These are phyloP conservation scores for Pythium rishiriense DNA, from an alignment of 352 stramenopile genomes.

Conservation along the genomic window DNA sequence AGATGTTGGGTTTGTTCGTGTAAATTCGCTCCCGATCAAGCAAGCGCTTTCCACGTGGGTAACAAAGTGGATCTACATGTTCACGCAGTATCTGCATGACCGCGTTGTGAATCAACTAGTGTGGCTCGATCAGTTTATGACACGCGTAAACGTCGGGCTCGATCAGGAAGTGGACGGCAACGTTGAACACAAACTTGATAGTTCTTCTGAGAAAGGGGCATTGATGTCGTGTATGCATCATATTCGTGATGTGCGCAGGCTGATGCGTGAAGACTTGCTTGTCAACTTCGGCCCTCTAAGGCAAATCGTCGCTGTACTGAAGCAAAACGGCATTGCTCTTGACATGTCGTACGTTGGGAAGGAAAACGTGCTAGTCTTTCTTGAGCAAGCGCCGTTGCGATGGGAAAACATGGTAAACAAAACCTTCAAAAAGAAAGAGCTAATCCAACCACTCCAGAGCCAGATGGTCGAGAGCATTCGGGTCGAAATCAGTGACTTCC, in stretches of 20 bases:
- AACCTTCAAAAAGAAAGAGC: conserved; percentile 92
- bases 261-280: conserved; percentile 81
- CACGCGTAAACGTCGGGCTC: conserved; percentile 68
- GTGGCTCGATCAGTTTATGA: conserved; percentile 89
- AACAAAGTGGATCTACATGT: conserved; percentile 95
- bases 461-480: conserved; percentile 85
- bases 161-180: conserved; percentile 52
- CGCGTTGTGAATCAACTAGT: conserved; percentile 81
- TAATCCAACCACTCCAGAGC: conserved; percentile 90
- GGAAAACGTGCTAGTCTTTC: conserved; percentile 78
- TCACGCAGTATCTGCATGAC: conserved; percentile 92
- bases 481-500: conserved; percentile 71
- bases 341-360: conserved; percentile 88
- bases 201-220: conserved; percentile 39
- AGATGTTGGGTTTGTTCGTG: conserved; percentile 91
- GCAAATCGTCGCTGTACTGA: conserved; percentile 82
- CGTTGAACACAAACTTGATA: conserved; percentile 40
- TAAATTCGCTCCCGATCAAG: conserved; percentile 94
- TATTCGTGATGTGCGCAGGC: conserved; percentile 84
- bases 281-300: conserved; percentile 74
- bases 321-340: conserved; percentile 86
- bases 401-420: conserved; percentile 94
- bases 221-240: conserved; percentile 90
- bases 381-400: conserved; percentile 86
- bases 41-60: conserved; percentile 93